Evolutionary conservation across 208 protist species (phyloP), one percentile per base, ranked within the genome.

Genomic region (Wallacemonas collosoma): DNA sequence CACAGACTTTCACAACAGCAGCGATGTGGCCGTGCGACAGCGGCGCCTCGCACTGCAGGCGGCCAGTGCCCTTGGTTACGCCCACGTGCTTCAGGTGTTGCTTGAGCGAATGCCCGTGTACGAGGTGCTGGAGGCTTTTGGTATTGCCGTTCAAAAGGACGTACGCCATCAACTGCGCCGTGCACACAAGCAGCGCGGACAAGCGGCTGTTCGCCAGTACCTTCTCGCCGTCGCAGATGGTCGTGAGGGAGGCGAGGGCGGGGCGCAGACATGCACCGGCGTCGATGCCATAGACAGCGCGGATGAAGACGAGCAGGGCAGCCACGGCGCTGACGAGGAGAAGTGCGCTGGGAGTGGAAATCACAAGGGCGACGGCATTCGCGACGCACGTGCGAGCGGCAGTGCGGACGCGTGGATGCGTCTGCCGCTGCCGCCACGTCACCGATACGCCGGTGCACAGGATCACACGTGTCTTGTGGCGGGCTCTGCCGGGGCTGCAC

Each of bases 21-120:
- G 68, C 47, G 72, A 77, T 51, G 41, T 47, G 26, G 55, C 66
- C 38, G 51, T 76, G n/a, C 79, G 78, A 36, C 81, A 88, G 55
- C 80, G 87, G 45, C 77, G 80, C 44, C 82, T 80, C 61, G 85
- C 90, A 17, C 61, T 95, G 15, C 80, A 87, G 35, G 86, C 80
- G 3, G 77, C 83, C 15, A 88, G 84, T 36, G 82, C 86, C 5
- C 77, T 95, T 0, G 90, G 90, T 41, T 95, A 95, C 70, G 69
- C 57, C 15, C 80, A 89, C 7, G 80, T 93, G 38, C 65, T 95
- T 26, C 86, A 85, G 48, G 86, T 89, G 12, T 68, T 95, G 39
- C 81, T 93, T 17, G 82, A 93, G 79, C 88, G 87, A 35, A 86
- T 91, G 26, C 73, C 78, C 2, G 67, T 89, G 39, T 73, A 85